These are phyloP conservation scores for Haplosporangium sp. DNA, from an alignment of 371 early-diverging fungal genomes.

Conservation along the genomic window DNA sequence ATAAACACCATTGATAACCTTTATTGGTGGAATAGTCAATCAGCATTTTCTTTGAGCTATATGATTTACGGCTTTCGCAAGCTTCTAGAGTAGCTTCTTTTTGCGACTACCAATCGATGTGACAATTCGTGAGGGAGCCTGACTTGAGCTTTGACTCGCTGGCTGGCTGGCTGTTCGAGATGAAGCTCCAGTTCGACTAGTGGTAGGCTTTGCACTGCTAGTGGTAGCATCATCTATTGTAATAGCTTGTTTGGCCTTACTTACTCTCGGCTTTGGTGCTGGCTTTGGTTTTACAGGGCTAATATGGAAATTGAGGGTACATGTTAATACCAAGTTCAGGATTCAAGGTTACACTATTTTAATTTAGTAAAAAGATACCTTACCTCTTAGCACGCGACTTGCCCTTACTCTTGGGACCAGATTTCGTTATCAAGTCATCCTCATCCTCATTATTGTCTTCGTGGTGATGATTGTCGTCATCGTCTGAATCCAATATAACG, in stretches of 20 bases:
- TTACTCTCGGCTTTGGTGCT: slow-evolving; percentile 12
- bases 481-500: slow-evolving; percentile 36
- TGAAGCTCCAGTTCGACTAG: slow-evolving; percentile 7
- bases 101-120: slow-evolving; percentile 46
- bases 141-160: slow-evolving; percentile 30
- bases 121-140: slow-evolving; percentile 26
- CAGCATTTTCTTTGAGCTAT: no score
- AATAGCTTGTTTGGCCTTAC: slow-evolving; percentile 13
- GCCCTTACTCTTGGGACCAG: slow-evolving; percentile 30
- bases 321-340: background rate
- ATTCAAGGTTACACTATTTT: background rate
- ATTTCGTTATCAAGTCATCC: slow-evolving; percentile 27
- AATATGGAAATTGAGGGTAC: background rate
- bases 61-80: no score
- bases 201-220: background rate
- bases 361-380: background rate
- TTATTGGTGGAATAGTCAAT: background rate
- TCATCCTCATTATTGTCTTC: slow-evolving; percentile 10
- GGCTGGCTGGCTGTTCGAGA: slow-evolving; percentile 12
- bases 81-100: slow-evolving; percentile 28
- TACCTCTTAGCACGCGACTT: slow-evolving; percentile 40
- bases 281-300: slow-evolving; percentile 29
- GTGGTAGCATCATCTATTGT: slow-evolving; percentile 6
- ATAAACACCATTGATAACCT: background rate
- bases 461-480: slow-evolving; percentile 10